These are phyloP conservation scores for Penicillium palitans DNA, from an alignment of 2,329 filamentous ascomycete genomes.

Conservation along the genomic window DNA sequence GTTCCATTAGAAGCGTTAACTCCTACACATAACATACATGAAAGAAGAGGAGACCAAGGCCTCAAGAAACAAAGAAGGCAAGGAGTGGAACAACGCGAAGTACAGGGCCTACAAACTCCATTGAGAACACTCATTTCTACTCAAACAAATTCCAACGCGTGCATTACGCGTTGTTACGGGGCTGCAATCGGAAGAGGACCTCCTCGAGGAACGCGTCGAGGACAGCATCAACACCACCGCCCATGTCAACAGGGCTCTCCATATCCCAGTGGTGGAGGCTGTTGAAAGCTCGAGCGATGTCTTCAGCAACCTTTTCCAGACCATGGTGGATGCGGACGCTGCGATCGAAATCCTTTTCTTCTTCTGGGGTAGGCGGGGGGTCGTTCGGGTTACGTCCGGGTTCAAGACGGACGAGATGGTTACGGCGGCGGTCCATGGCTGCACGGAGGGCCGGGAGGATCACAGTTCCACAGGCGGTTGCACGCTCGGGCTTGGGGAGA, in stretches of 20 bases:
- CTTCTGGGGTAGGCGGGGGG: conserved; percentile 23
- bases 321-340: conserved; percentile 23
- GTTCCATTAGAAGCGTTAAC: neutral
- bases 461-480: conserved; percentile 50
- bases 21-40: conserved; percentile 3
- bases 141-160: neutral
- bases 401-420: conserved; percentile 52
- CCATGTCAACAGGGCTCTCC: conserved; percentile 88
- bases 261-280: conserved; percentile 90
- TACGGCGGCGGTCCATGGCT: conserved; percentile 75
- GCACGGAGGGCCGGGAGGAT: conserved; percentile 91
- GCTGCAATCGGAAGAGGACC: conserved; percentile 86
- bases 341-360: conserved; percentile 20
- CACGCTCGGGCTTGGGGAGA: conserved; percentile 14
- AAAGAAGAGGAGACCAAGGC: neutral
- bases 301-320: conserved; percentile 63
- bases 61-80: neutral
- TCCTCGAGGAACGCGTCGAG: conserved; percentile 92
- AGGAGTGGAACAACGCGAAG: neutral
- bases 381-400: conserved; percentile 23
- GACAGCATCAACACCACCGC: conserved; percentile 82
- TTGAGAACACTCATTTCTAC: neutral
- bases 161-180: conserved; percentile 47
- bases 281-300: conserved; percentile 77
- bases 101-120: neutral